phyloP scores from a whole-genome alignment of 768 basidiomycete species.

The Tulasnella sp. region DNA sequence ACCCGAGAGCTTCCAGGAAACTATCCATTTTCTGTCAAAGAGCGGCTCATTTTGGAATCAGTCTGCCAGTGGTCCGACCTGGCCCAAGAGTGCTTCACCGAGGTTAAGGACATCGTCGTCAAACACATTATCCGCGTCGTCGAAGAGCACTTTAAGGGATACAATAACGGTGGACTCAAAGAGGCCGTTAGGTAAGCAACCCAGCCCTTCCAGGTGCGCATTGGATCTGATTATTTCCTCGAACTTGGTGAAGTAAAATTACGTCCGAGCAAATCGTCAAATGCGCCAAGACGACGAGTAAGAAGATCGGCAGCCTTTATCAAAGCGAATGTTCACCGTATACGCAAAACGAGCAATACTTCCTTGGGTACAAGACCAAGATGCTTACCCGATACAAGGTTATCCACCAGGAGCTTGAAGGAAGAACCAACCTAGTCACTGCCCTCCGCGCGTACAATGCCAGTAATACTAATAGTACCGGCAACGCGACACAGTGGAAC shows the following conservation, averaged over 20 bases:
- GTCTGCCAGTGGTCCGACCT: not conserved
- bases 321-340: not conserved
- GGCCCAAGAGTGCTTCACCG: not conserved
- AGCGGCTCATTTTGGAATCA: constrained; percentile 13
- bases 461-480: not conserved
- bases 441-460: not conserved
- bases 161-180: not conserved
- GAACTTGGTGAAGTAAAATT: not conserved
- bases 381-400: not conserved
- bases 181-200: constrained; percentile 2
- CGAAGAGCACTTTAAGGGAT: not conserved
- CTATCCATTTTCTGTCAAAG: constrained; percentile 50
- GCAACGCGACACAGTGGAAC: not conserved
- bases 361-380: not conserved
- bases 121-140: not conserved
- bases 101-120: not conserved
- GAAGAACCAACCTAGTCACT: not conserved
- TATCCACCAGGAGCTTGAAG: not conserved
- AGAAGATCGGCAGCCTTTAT: constrained; percentile 14
- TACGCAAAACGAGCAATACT: constrained; percentile 16
- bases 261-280: not conserved
- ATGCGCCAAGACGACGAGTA: constrained; percentile 15
- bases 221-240: too few species aligned
- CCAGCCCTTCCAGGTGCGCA: too few species aligned
- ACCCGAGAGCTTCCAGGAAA: constrained; percentile 63